A percentile compares a stretch with the other conserved stretches of the same genome.
Conservation (phyloP, 1,284 basidiomycete genomes). For the Tilletia horrida region DNA sequence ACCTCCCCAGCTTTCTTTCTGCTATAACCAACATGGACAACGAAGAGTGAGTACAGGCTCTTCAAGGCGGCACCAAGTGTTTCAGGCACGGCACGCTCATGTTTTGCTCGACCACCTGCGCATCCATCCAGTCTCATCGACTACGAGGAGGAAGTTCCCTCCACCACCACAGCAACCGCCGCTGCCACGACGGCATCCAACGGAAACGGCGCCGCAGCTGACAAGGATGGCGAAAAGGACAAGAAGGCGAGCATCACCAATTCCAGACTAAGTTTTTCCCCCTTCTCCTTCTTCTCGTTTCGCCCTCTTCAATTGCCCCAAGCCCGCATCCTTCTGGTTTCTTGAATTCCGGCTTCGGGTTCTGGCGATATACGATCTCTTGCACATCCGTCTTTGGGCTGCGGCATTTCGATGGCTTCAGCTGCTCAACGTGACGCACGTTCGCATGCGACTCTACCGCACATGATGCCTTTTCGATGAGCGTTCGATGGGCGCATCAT, state of each 20-base stretch:
- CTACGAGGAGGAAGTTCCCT: conserved; percentile 55
- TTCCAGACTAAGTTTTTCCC: conserved; percentile 6
- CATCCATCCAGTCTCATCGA: conserved; percentile 49
- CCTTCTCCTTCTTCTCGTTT: background rate
- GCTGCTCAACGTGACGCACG: too few relatives aligned
- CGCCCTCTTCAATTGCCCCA: background rate
- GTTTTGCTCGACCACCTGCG: background rate
- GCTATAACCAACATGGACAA: conserved; percentile 46
- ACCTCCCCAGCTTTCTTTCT: background rate
- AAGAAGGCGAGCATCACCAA: conserved; percentile 49
- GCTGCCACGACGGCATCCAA: conserved; percentile 37
- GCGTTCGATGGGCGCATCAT: too few relatives aligned
- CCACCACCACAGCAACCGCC: conserved; percentile 39
- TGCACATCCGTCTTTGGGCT: too few relatives aligned
- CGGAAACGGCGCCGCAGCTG: conserved; percentile 34
- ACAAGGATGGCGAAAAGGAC: conserved; percentile 44
- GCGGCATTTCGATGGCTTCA: too few relatives aligned
- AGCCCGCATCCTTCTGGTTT: background rate
- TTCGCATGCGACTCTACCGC: too few relatives aligned
- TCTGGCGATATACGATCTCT: too few relatives aligned
- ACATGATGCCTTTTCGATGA: too few relatives aligned
- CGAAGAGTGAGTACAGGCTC: conserved; percentile 50
- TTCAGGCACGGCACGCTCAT: background rate
- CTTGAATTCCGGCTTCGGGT: too few relatives aligned
- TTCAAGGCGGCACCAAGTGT: background rate